Evolutionary conservation across 495 filamentous ascomycete genomes (phyloP).

Genomic region (Cercophora scortea): DNA sequence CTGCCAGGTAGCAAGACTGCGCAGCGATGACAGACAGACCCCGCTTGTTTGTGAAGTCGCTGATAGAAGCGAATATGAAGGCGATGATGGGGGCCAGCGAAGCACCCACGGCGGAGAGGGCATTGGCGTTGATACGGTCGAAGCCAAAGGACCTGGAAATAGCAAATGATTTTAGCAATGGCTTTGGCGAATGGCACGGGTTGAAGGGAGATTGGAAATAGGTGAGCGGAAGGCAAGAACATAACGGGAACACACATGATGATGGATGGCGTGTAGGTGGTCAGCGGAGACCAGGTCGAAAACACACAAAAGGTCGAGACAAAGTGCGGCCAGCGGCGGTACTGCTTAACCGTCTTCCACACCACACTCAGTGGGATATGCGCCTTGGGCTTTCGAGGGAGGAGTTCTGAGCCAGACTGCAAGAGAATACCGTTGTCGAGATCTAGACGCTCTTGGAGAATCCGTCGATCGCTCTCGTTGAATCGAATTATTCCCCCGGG

Average conservation of each 20-base stretch:
- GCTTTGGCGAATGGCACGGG: too few relatives aligned
- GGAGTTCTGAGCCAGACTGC: not conserved
- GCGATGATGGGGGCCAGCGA: conserved; percentile 33
- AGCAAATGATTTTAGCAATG: too few relatives aligned
- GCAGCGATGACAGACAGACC: conserved; percentile 36
- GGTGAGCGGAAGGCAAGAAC: not conserved
- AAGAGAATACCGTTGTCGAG: conserved; percentile 3
- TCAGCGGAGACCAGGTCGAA: conserved; percentile 36
- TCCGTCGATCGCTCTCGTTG: conserved; percentile 4
- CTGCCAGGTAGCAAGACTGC: conserved; percentile 40
- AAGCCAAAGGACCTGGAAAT: conserved; percentile 25
- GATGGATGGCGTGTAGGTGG: conserved; percentile 23
- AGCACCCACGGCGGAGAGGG: conserved; percentile 37
- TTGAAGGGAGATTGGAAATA: not conserved
- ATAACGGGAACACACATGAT: conserved; percentile 12
- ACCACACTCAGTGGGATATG: conserved; percentile 36
- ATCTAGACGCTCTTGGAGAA: conserved; percentile 11
- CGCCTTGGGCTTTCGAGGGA: not conserved
- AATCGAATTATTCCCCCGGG: conserved; percentile 18
- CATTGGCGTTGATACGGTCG: conserved; percentile 35
- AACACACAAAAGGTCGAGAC: conserved; percentile 37
- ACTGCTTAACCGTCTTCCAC: conserved; percentile 33
- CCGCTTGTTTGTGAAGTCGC: conserved; percentile 34
- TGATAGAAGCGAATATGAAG: conserved; percentile 30
- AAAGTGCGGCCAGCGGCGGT: conserved; percentile 33